These are phyloP conservation scores for Clitoria ternatea DNA, from an alignment of 306 rosid genomes.

Conservation along the genomic window DNA sequence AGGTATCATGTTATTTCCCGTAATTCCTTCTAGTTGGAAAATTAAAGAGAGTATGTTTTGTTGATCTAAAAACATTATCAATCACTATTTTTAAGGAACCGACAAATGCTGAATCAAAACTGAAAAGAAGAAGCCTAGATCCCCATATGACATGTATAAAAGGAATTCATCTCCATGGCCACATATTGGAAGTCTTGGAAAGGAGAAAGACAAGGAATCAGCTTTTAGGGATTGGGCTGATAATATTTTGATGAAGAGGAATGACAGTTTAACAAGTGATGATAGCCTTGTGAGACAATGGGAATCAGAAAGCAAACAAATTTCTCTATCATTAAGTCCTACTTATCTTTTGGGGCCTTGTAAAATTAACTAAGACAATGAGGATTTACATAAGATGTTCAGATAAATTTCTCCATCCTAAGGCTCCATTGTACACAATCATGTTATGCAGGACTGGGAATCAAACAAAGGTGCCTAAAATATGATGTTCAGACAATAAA, in stretches of 20 bases:
- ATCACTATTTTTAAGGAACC: no score
- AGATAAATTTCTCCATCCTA: no score
- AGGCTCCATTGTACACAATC: neutral
- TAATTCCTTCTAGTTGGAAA: neutral
- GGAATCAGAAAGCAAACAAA: slow-evolving; percentile 51
- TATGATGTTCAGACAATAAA: neutral
- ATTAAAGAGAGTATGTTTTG: no score
- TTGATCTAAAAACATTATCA: no score
- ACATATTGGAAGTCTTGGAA: no score
- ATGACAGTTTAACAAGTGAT: slow-evolving; percentile 45
- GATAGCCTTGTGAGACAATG: slow-evolving; percentile 54
- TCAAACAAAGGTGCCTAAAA: neutral
- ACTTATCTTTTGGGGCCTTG: slow-evolving; percentile 41
- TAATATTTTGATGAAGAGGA: slow-evolving; percentile 48
- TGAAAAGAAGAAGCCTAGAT: slow-evolving; percentile 72
- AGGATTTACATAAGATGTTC: slow-evolving; percentile 20
- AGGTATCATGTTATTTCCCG: slow-evolving; percentile 36
- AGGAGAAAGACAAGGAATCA: slow-evolving; percentile 61
- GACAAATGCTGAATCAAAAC: slow-evolving; percentile 32
- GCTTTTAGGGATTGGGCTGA: slow-evolving; percentile 58
- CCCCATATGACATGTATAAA: slow-evolving; percentile 58
- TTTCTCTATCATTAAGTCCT: slow-evolving; percentile 44
- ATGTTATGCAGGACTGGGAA: neutral
- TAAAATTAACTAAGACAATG: slow-evolving; percentile 34
- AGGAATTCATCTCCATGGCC: slow-evolving; percentile 49